Base-by-base conservation (phyloP, 2,329 filamentous ascomycete species). In the Fusarium napiforme region DNA sequence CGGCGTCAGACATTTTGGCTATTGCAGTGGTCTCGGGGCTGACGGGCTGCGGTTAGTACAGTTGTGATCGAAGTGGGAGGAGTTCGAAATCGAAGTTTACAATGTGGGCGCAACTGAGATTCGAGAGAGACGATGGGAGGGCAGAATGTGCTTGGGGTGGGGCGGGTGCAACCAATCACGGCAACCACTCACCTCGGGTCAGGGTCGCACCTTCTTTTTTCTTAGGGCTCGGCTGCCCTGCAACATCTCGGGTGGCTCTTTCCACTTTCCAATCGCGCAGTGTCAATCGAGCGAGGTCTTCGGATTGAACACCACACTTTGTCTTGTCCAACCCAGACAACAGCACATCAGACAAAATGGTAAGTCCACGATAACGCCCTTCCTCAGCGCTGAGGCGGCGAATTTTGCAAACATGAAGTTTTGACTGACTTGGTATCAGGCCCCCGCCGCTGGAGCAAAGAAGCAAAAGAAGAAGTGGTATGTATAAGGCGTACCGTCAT, bases 1-100 rank as follows among this genome's bases (percentile, higher is more conserved):
- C 94, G 87, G 86, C 88, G 88, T 97, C 95, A 93, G 95, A 97
- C 95, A 97, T 97, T 82, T 86, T 93, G 87, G 86, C 81, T 82
- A 78, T 79, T 80, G 80, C 81, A 81, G 80, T 79, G 78, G 74
- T 80, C 45, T 37, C 52, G 78, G 76, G 45, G 79, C 78, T 81
- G 80, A 79, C 78, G 78, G 78, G 80, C 58, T 60, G 47, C 59
- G 49, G 64, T 83, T 82, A 81, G 80, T 82, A 77, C 80, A 77
- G 78, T 69, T 81, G 81, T 82, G 63, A 65, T 65, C 63, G 64
- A 81, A 79, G 82, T 81, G 75, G 76, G 70, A 47, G 53, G 59
- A 64, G 43, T 81, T 81, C 75, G 78, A 71, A 64, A 53, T 81
- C 75, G 78, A 71, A 64, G 57, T 69, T 69, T 37, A 67, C 64